A percentile compares a stretch with the other conserved stretches of the same genome.
phyloP scores from a whole-genome alignment of 805 yeast genomes.

The Schwanniomyces pseudopolymorphus region DNA sequence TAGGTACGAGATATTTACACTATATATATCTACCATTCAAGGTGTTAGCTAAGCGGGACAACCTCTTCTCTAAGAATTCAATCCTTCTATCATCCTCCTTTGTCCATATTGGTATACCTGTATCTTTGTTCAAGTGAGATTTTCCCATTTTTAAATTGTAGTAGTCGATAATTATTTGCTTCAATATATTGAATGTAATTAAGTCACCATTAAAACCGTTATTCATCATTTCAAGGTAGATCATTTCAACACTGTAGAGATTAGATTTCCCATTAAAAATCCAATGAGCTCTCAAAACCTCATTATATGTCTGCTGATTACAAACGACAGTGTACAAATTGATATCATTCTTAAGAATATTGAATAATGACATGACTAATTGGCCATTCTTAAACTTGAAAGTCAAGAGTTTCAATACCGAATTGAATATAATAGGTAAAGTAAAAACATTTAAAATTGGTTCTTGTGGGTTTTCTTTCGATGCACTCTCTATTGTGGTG shows the following conservation, averaged over 20 bases:
- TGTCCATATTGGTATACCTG: slow-evolving; percentile 34
- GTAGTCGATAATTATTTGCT: slow-evolving; percentile 34
- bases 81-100: slow-evolving; percentile 35
- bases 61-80: slow-evolving; percentile 18
- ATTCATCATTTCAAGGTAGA: slow-evolving; percentile 37
- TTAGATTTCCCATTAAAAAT: slow-evolving; percentile 36
- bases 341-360: slow-evolving; percentile 32
- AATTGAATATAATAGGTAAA: slow-evolving; percentile 36
- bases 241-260: slow-evolving; percentile 33
- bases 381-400: slow-evolving; percentile 33
- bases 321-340: slow-evolving; percentile 32
- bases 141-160: slow-evolving; percentile 32
- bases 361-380: slow-evolving; percentile 35
- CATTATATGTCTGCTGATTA: slow-evolving; percentile 43
- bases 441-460: slow-evolving; percentile 35
- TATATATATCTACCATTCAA: neutral
- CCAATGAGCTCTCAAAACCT: slow-evolving; percentile 36
- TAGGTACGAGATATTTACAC: neutral
- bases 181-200: slow-evolving; percentile 33
- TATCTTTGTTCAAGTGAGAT: slow-evolving; percentile 16
- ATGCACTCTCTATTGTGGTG: slow-evolving; percentile 10
- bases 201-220: slow-evolving; percentile 41
- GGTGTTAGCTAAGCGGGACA: slow-evolving; percentile 5
- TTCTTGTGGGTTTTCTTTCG: slow-evolving; percentile 15
- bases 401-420: slow-evolving; percentile 21